Percentiles rank a stretch among this genome's conserved stretches.
Evolutionary conservation across 2,329 filamentous ascomycete genomes (phyloP).

Genomic region (Aspergillus felis): DNA sequence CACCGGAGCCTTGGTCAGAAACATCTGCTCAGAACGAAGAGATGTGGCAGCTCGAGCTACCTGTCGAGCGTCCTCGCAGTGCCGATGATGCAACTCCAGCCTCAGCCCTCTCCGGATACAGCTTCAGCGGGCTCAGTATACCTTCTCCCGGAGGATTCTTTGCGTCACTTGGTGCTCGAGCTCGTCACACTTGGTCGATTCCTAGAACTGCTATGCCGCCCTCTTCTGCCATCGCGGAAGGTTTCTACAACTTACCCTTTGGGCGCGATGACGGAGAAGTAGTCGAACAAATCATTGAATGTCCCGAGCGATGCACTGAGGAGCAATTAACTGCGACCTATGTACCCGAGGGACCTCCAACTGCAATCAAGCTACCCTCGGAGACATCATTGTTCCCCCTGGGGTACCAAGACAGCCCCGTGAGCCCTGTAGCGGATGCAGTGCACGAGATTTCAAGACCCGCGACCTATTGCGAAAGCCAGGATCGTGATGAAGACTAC

Average conservation of each 20-base stretch:
- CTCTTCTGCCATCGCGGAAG: slow-evolving; percentile 85
- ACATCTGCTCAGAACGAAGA: slow-evolving; percentile 52
- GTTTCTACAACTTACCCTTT: slow-evolving; percentile 87
- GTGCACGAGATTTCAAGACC: slow-evolving; percentile 56
- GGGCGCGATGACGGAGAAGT: slow-evolving; percentile 47
- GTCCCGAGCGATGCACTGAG: slow-evolving; percentile 40
- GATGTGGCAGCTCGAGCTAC: slow-evolving; percentile 58
- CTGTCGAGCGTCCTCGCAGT: slow-evolving; percentile 46
- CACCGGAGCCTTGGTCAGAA: slow-evolving; percentile 37
- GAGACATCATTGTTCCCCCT: slow-evolving; percentile 31
- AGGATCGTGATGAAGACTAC: slow-evolving; percentile 72
- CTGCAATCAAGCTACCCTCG: slow-evolving; percentile 46
- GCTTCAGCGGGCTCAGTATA: slow-evolving; percentile 77
- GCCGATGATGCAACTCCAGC: slow-evolving; percentile 46
- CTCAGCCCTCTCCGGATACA: slow-evolving; percentile 60
- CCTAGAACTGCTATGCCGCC: slow-evolving; percentile 57
- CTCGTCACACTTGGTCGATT: slow-evolving; percentile 78
- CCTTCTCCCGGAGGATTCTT: slow-evolving; percentile 93
- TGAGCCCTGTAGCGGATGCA: slow-evolving; percentile 20
- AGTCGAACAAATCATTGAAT: slow-evolving; percentile 66
- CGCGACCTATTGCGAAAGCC: slow-evolving; percentile 54
- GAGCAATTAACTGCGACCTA: slow-evolving; percentile 35
- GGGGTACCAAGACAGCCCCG: slow-evolving; percentile 24
- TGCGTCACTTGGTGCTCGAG: slow-evolving; percentile 70
- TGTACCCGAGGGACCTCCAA: slow-evolving; percentile 29